Base-by-base conservation (phyloP, 345 rosid species). In the Zanthoxylum bungeanum region DNA sequence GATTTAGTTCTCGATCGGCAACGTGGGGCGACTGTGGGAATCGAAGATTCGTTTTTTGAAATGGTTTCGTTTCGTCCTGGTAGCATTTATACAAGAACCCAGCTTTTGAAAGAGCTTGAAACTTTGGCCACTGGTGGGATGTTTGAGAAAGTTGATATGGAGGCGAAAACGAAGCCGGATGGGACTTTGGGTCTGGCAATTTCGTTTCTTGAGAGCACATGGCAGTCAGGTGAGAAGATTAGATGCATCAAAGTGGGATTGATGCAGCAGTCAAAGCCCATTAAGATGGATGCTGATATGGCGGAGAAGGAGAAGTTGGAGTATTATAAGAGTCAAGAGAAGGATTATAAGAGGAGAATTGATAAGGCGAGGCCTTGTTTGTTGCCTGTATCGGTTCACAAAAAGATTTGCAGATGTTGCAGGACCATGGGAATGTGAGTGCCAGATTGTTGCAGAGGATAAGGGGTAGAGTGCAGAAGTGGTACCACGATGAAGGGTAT, bases 401-500 rank as follows among this genome's bases (percentile, higher is more conserved):
- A 77, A 5, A 96, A 96, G 82, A 87, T 96, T 60, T 83, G 82
- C 82, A 83, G 80, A 89, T 93, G 96, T 67, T 96, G 76, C 79
- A 80, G 73, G 91, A 87, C 1, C 89, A 86, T 36, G 96, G 94
- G 50, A 88, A 87, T 82, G 99, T 93, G 64, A 93, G 94, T 57
- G 98, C 98, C 0, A 82, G 98, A 78, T 70, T 89, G 75, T 58
- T 96, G 90, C 98, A 96, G 92, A 96, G 75, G 88, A 87, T 96
- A 30, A 85, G 99, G 75, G 97, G 93, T 68, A 83, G 90, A 66
- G 97, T 96, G 68, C 98, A 93, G 87, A 88, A 85, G 46, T 96
- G 99, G 99, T 96, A 96, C 68, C 94, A 88, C 28, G 97, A 96
- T 44, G 97, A 93, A 75, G 99, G 99, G 46, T 96, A 91, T 77